Conservation (phyloP, 2,329 filamentous ascomycete genomes). For the Setomelanomma holmii region DNA sequence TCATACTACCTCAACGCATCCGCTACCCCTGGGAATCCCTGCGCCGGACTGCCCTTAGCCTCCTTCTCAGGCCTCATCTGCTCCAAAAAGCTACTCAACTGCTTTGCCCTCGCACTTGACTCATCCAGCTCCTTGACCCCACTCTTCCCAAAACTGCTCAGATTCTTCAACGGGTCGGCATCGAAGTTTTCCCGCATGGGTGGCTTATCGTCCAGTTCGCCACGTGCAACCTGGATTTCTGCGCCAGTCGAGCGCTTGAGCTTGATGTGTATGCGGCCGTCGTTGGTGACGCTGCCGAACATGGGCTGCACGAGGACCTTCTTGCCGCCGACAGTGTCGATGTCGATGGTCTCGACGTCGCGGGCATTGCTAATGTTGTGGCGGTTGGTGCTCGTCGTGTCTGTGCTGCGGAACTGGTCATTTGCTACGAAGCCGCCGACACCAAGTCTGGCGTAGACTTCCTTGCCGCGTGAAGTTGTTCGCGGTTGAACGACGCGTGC, state of each 20-base stretch:
- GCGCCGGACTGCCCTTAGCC: neutral
- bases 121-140: conserved; percentile 29
- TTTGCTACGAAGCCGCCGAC: conserved; percentile 54
- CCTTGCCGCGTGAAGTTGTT: conserved; percentile 14
- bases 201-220: conserved; percentile 35
- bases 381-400: conserved; percentile 30
- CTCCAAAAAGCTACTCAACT: conserved; percentile 18
- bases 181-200: conserved; percentile 20
- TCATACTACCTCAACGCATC: conserved; percentile 10
- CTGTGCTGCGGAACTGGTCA: conserved; percentile 45
- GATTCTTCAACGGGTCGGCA: conserved; percentile 1
- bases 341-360: conserved; percentile 49
- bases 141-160: conserved; percentile 19
- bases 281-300: conserved; percentile 45
- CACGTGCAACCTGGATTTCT: conserved; percentile 31
- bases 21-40: conserved; percentile 6
- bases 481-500: conserved; percentile 62
- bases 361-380: conserved; percentile 7
- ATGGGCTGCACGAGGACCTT: conserved; percentile 61
- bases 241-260: conserved; percentile 25
- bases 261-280: conserved; percentile 41
- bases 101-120: conserved; percentile 24
- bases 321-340: conserved; percentile 56
- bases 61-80: conserved; percentile 5
- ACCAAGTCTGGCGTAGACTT: conserved; percentile 48